Base-by-base conservation (phyloP, 805 yeast species). In the Candida insectalens region DNA sequence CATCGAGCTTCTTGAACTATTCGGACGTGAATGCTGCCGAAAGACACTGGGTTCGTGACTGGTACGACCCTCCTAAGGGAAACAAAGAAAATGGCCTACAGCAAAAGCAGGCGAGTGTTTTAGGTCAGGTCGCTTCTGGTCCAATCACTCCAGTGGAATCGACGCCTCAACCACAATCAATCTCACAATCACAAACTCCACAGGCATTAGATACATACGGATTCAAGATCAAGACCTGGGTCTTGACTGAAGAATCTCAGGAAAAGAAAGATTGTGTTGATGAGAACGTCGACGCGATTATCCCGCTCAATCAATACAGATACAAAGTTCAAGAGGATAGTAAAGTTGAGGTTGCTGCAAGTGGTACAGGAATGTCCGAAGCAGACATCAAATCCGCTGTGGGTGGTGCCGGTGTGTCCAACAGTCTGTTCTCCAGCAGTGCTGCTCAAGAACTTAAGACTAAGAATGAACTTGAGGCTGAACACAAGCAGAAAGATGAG, bases 351-450 rank as follows among this genome's bases (percentile, higher is more conserved):
- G 42, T 33, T 7, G 45, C 36, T 16, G 38, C 34, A 18, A 59
- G 58, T 1, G 43, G 35, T 6, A 37, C 36, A 17, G 60, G 59
- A 1, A 41, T 60, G 32, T 45, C 59, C n/a, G 59, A 51, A 34
- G 63, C 63, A 2, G 65, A 60, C 44, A 60, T 60, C 20, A 55
- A 62, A 35, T 64, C 63, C 20, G 67, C 67, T 1, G 65, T 59
- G 12, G 64, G 65, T 18, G 68, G 62, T 19, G 40, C 52, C 20
- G 55, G 53, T 22, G 55, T 47, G n/a, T 49, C 49, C 12, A 41
- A 44, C 7, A 38, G 43, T 6, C 34, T 51, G 18, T 54, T 55
- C 28, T 50, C 59, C 3, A 52, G 55, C 39, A 47, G 57, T 39
- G 53, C 56, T 3, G 58, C 58, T 12, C 49, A 41, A 30, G 46